Percentiles rank a stretch among this genome's conserved stretches.
Evolutionary conservation across 2,329 filamentous ascomycete species (phyloP).

Genomic region (Ploettnerulaceae sp.): DNA sequence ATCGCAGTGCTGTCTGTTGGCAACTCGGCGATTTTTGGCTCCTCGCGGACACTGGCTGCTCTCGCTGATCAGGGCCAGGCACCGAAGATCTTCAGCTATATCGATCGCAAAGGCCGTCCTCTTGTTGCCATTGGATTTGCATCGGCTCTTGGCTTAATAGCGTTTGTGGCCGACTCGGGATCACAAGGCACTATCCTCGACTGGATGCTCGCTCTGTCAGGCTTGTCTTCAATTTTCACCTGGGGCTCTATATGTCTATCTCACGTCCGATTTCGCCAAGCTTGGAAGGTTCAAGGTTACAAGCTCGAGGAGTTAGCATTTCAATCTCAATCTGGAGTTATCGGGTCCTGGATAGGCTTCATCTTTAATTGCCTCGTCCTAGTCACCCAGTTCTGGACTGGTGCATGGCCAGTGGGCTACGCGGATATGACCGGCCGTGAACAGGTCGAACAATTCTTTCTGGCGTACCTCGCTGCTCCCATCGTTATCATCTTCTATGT

Average conservation of each 20-base stretch:
- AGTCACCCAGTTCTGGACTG: constrained; percentile 82
- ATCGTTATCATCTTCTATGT: constrained; percentile 65
- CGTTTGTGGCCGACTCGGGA: constrained; percentile 65
- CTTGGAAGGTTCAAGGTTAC: constrained; percentile 68
- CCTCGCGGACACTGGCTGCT: constrained; percentile 82
- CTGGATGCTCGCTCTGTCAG: constrained; percentile 75
- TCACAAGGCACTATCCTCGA: constrained; percentile 57
- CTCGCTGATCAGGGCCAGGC: constrained; percentile 85
- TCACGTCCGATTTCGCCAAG: constrained; percentile 84
- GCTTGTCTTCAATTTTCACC: constrained; percentile 69
- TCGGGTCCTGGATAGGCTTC: constrained; percentile 78
- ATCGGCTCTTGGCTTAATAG: constrained; percentile 64
- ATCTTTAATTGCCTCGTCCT: constrained; percentile 71
- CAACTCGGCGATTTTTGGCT: constrained; percentile 88
- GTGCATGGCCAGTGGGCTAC: constrained; percentile 68
- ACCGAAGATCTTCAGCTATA: constrained; percentile 70
- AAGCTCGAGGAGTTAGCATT: constrained; percentile 76
- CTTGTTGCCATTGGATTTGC: constrained; percentile 67
- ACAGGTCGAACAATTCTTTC: constrained; percentile 65
- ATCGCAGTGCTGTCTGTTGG: constrained; percentile 86
- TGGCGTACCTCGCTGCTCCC: constrained; percentile 65
- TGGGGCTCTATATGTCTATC: constrained; percentile 84
- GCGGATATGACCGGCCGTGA: constrained; percentile 38
- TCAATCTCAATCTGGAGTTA: constrained; percentile 69
- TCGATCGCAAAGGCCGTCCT: constrained; percentile 77